Conservation (phyloP, 2,329 filamentous ascomycete species). For the Pyrenophora teres region DNA sequence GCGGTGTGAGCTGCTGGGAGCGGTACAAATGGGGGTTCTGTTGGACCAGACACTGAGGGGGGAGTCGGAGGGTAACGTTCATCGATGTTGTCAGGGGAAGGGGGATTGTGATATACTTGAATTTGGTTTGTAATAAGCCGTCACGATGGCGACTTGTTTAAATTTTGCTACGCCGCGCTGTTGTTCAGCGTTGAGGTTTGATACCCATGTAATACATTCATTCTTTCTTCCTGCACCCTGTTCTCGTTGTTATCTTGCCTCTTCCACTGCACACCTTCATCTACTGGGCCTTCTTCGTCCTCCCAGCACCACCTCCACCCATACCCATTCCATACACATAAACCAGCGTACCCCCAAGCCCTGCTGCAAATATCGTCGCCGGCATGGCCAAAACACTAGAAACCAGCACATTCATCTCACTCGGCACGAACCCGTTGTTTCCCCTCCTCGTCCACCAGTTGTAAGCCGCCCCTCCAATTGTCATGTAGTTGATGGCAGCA, state of each 20-base stretch:
- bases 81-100: constrained; percentile 5
- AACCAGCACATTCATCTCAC: constrained; percentile 43
- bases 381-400: constrained; percentile 44
- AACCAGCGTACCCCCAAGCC: constrained; percentile 51
- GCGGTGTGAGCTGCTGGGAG: constrained; percentile 15
- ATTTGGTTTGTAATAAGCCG: neutral
- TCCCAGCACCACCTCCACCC: constrained; percentile 21
- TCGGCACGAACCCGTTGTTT: constrained; percentile 43
- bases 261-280: neutral
- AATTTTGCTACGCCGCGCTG: no score
- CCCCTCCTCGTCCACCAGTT: constrained; percentile 52
- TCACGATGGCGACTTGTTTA: neutral
- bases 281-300: constrained; percentile 36
- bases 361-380: constrained; percentile 48
- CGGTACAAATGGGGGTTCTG: constrained; percentile 9
- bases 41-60: constrained; percentile 10
- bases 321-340: constrained; percentile 54
- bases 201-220: neutral
- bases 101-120: neutral
- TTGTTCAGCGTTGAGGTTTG: neutral
- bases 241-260: no score
- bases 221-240: no score
- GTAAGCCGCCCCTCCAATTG: constrained; percentile 46
- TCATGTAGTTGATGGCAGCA: constrained; percentile 51
- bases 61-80: neutral